Evolutionary conservation across 2,329 filamentous ascomycete genomes (phyloP), one percentile per base, ranked within the genome.

Genomic region (Knoxdaviesia capensis): DNA sequence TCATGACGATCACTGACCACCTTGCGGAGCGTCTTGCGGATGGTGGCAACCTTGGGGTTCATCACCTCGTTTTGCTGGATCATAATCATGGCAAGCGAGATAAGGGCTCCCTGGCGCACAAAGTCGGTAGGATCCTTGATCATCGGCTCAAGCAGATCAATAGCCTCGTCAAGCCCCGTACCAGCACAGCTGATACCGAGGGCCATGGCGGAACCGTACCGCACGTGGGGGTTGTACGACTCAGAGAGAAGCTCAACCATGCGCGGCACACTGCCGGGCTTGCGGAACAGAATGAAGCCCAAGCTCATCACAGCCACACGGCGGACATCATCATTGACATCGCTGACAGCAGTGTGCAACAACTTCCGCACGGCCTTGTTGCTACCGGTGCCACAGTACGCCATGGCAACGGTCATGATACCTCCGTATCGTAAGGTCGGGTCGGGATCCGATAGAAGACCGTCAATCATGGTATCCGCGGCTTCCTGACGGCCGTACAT

Each of bases 111-210:
- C 61, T 98, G 90, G 51, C 92, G 80, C 41, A 98, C 90, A 57
- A 98, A 98, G 63, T 98, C 90, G 45, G 87, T 93, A 6, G 90
- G 92, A 52, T 98, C 90, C 68, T 96, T 98, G 67, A 94, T 87
- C 90, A 98, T 98, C 11, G 90, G 90, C 65, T 98, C 90, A 5
- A 98, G 71, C 11, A 98, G 70, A 53, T 98, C 90, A 47, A 96
- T 90, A 28, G 92, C 90, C 62, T 98, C 90, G 48, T 94, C 86
- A 31, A 96, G 69, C 9, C 90, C 90, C 41, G 90, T 98, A 39
- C 90, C 90, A 30, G 90, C 90, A 53, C 92, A 98, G 30, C 92
- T 93, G 53, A 98, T 98, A 61, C 90, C 90, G 8, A 98, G 74
- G 37, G 92, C 92, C 86, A 98, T 94, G 42, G 90, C 90, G 20